A percentile compares a stretch with the other conserved stretches of the same genome.
Evolutionary conservation across 768 basidiomycete species (phyloP).

Genomic region (Leucocoprinus birnbaumii): DNA sequence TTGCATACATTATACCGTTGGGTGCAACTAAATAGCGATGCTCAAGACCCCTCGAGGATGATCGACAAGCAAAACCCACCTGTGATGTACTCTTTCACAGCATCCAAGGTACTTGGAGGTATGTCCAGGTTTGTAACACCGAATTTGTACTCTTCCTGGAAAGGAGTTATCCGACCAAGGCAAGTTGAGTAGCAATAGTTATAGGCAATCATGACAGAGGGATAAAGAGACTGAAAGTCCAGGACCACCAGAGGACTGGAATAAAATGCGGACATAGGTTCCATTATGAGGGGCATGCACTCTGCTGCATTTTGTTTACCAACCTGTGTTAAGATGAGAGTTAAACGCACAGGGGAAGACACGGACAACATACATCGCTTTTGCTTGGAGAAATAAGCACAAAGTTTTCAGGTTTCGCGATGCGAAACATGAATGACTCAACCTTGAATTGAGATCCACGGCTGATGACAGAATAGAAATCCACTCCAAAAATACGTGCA

Average conservation of each 20-base stretch:
- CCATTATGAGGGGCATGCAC: conserved; percentile 93
- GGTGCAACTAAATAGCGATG: conserved; percentile 66
- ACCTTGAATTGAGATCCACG: conserved; percentile 99
- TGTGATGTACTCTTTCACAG: conserved; percentile 72
- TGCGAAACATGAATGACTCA: conserved; percentile 97
- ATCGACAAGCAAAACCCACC: conserved; percentile 38
- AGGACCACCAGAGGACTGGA: conserved; percentile 89
- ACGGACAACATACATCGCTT: conserved; percentile 56
- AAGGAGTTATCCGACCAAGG: conserved; percentile 82
- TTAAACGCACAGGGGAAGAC: no score
- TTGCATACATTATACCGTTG: conserved; percentile 94
- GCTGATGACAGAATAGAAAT: conserved; percentile 93
- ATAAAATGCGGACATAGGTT: conserved; percentile 91
- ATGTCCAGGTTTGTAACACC: conserved; percentile 77
- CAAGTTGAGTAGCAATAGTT: conserved; percentile 98
- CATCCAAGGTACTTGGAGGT: conserved; percentile 63
- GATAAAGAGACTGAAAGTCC: conserved; percentile 96
- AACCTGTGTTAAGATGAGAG: conserved; percentile 58
- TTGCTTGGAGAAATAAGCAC: conserved; percentile 88
- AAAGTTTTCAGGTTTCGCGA: conserved; percentile 93
- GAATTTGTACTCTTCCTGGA: conserved; percentile 85
- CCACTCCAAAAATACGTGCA: conserved; percentile 94
- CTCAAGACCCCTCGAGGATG: not conserved
- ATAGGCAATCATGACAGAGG: conserved; percentile 98
- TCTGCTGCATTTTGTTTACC: conserved; percentile 95